Evolutionary conservation across 2,329 filamentous ascomycete species (phyloP), one percentile per base, ranked within the genome.

Genomic region (Teratosphaeria nubilosa): DNA sequence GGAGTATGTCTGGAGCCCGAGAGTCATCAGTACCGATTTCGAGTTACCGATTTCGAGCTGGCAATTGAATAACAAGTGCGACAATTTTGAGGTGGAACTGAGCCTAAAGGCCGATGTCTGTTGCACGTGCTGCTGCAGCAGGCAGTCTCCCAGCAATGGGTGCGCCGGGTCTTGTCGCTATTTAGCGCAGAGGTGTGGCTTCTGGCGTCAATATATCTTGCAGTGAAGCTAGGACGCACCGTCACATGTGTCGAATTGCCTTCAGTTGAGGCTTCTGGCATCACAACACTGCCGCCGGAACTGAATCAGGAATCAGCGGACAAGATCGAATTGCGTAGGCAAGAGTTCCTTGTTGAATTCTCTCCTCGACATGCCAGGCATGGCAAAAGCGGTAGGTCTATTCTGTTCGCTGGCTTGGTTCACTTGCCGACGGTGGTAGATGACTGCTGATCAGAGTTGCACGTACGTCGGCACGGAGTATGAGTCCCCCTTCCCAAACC

Each of bases 401-500:
- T 3, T 13, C 32, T 4, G 32, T 37, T 11, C 10, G 32, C 32
- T 37, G 32, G 11, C 11, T 3, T 6, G 2, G 50, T 30, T 30
- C 52, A 10, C 3, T 53, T 11, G 16, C 27, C 4, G 34, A 11
- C n/a, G 61, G 10, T 60, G 58, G 2, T 53, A 60, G n/a, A 58
- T 58, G 3, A 60, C 57, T 13, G 24, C 52, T 2, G 61, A 60
- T 56, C 22, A 62, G 27, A 60, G 56, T 20, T 66, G 63, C 30
- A 66, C 62, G 14, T 58, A 51, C 34, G 34, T 41, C 16, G 34
- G 13, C 10, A 41, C 34, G 11, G 5, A 16, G 2, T 67, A 62
- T 32, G 27, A 31, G 4, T 45, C 31, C 5, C 10, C 41, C 1
- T 60, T 60, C 27, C 25, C 50, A 14, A 14, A 7, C 2, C 65